These are phyloP conservation scores for Arachnopeziza araneosa DNA, from an alignment of 2,329 filamentous ascomycete genomes.

Conservation along the genomic window DNA sequence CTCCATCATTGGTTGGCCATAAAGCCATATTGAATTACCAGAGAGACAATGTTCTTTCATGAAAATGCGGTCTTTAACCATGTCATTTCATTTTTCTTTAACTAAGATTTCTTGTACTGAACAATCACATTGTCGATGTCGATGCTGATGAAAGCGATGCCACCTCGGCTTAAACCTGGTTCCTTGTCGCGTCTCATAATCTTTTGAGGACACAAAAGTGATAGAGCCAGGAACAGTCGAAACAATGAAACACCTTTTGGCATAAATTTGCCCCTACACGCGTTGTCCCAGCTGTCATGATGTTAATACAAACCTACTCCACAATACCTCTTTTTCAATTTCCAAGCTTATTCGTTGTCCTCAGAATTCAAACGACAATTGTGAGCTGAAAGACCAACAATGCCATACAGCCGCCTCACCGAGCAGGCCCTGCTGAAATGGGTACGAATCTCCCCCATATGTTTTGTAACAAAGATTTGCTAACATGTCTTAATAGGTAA, in stretches of 20 bases:
- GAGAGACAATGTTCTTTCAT: no score
- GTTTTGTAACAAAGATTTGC: background rate
- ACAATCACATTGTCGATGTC: background rate
- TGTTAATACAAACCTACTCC: background rate
- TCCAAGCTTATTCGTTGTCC: background rate
- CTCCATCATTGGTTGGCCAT: no score
- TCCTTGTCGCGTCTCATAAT: background rate
- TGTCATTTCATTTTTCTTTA: background rate
- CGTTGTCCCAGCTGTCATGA: background rate
- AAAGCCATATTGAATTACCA: no score
- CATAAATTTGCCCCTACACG: constrained; percentile 8
- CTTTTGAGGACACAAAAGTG: background rate
- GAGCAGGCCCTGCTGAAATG: constrained; percentile 53
- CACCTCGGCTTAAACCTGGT: no score
- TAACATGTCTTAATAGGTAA: constrained; percentile 27
- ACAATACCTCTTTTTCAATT: background rate
- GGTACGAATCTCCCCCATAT: constrained; percentile 33
- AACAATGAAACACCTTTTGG: constrained; percentile 14
- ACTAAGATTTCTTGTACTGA: background rate
- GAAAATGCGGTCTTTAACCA: background rate
- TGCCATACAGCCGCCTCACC: constrained; percentile 32
- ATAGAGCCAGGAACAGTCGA: constrained; percentile 6
- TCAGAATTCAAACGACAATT: background rate
- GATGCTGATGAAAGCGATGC: background rate
- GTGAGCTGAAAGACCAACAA: constrained; percentile 7